Evolutionary conservation across 768 basidiomycete species (phyloP), one percentile per base, ranked within the genome.

Genomic region (Suillus sp.): DNA sequence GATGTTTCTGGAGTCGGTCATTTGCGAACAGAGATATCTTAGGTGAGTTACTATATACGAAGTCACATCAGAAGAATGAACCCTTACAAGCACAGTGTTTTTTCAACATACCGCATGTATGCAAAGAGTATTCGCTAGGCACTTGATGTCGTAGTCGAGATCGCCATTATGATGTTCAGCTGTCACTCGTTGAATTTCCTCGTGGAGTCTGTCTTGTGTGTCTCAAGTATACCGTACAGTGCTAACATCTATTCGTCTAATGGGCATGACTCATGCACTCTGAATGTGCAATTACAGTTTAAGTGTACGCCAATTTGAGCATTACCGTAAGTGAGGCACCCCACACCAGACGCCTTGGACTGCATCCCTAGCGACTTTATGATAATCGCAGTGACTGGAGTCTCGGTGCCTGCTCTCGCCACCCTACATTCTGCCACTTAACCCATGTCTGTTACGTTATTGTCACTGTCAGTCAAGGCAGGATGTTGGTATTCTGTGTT

Each of bases 71-170:
- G 20, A 43, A 30, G 11, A 16, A 40, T 14, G 2, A 58, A 14
- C 30, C 51, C 70, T 61, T 60, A 77, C 73, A 83, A 60, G 64
- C 82, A 70, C 34, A 83, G 69, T 2, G 82, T 83, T 64, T 83
- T n/a, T 81, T 57, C 79, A 79, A 16, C 82, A 71, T 4, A 82
- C 77, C 3, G 81, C 78, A 65, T 84, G 79, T 4, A 84, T 71
- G 68, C 75, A 78, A 2, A 79, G 78, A n/a, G 83, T 70, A 0
- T 67, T 66, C 47, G 71, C 73, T 8, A 83, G 64, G 75, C 73
- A 22, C 22, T 47, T 5, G 10, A 22, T 45, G 27, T 82, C 80
- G 50, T 78, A 78, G n/a, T 40, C 67, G 48, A 75, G 75, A 34
- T 70, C 61, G 20, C 59, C 60, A 25, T 11, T 10, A 22, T 45